A percentile compares a stretch with the other conserved stretches of the same genome.
phyloP scores from a whole-genome alignment of 768 basidiomycete genomes.

The Phanerochaete sordida region DNA sequence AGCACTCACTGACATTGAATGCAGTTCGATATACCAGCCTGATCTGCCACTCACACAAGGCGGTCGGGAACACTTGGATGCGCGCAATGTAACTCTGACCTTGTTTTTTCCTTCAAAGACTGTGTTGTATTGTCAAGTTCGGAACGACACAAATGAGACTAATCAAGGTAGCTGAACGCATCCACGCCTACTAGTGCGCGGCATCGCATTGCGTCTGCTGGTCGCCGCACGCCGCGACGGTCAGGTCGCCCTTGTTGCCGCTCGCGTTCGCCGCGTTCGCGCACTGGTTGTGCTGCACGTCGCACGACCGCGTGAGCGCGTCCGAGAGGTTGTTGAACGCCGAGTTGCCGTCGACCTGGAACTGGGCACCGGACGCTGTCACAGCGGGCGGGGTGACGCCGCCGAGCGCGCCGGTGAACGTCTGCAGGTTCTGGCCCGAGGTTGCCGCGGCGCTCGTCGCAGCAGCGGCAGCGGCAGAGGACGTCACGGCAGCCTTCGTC shows the following conservation, averaged over 20 bases:
- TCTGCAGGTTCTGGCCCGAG: constrained; percentile 40
- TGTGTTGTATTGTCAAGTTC: background rate
- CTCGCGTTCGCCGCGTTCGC: constrained; percentile 53
- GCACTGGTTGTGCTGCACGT: constrained; percentile 58
- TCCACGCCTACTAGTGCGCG: constrained; percentile 7
- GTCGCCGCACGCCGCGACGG: constrained; percentile 41
- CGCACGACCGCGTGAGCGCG: constrained; percentile 49
- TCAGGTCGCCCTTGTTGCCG: constrained; percentile 43
- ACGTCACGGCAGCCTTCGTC: constrained; percentile 13
- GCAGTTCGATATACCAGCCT: too few relatives aligned
- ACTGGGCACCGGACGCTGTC: constrained; percentile 36
- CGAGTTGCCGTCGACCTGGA: constrained; percentile 47
- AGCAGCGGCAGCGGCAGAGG: constrained; percentile 2
- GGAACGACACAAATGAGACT: background rate
- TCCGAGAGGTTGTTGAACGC: constrained; percentile 41
- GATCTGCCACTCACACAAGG: too few relatives aligned
- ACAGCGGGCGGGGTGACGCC: constrained; percentile 46
- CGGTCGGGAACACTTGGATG: too few relatives aligned
- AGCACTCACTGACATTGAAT: too few relatives aligned
- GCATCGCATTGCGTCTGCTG: constrained; percentile 43
- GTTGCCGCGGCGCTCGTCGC: constrained; percentile 6
- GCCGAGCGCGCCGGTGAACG: constrained; percentile 46
- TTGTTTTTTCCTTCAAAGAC: constrained; percentile 20
- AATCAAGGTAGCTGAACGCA: background rate
- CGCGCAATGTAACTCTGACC: too few relatives aligned